Percentiles rank a stretch among this genome's conserved stretches.
Evolutionary conservation across 305 asterid genomes (phyloP).

Genomic region (Withania somnifera): DNA sequence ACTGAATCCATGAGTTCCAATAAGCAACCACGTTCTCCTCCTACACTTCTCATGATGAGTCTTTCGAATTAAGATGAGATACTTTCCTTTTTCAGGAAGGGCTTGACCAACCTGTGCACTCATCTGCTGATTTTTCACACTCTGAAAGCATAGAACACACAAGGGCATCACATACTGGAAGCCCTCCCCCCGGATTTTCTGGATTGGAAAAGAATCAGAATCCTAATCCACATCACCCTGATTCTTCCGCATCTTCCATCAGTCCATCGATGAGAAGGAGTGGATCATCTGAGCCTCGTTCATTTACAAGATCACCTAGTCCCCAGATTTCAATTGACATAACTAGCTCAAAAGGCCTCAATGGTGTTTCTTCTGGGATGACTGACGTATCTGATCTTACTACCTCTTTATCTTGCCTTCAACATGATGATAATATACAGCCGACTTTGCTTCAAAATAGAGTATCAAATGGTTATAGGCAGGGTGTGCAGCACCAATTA

Average conservation of each 20-base stretch:
- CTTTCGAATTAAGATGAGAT: not conserved
- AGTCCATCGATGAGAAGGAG: constrained; percentile 7
- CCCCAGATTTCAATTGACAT: constrained; percentile 16
- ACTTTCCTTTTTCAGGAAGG: constrained; percentile 41
- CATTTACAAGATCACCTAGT: constrained; percentile 15
- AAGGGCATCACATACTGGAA: constrained; percentile 22
- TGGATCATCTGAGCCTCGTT: constrained; percentile 19
- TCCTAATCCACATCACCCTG: constrained; percentile 7
- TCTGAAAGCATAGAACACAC: constrained; percentile 21
- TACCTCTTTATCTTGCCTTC: constrained; percentile 42
- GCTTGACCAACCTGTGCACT: constrained; percentile 20
- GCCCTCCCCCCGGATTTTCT: constrained; percentile 21
- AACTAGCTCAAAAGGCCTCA: constrained; percentile 14
- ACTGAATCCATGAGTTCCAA: not conserved
- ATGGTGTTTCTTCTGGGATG: constrained; percentile 16
- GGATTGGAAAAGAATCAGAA: constrained; percentile 20
- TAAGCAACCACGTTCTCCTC: not conserved
- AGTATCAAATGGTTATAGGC: constrained; percentile 23
- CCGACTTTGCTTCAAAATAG: constrained; percentile 31
- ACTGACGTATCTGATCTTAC: constrained; percentile 43
- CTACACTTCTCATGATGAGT: not conserved
- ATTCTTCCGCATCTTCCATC: constrained; percentile 11
- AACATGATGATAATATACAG: constrained; percentile 9
- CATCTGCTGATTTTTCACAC: constrained; percentile 25
- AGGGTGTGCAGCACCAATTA: constrained; percentile 18